Conservation (phyloP, 768 basidiomycete genomes). For the Amanita jacksonii region DNA sequence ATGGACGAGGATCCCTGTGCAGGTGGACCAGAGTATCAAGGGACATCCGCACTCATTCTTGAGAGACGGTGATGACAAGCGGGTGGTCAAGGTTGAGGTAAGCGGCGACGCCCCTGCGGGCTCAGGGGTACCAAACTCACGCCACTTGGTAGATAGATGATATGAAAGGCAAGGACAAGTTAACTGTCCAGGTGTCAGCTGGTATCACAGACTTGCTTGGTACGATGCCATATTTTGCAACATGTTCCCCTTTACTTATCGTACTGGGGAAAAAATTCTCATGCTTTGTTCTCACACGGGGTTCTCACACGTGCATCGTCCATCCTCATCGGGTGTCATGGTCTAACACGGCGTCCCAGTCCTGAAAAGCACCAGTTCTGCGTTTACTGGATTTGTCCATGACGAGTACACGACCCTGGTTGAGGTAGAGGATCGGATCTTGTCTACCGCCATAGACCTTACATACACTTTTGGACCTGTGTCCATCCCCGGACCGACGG, state of each 20-base stretch:
- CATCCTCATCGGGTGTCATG: not conserved
- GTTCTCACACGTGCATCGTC: not conserved
- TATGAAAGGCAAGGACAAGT: conserved; percentile 47
- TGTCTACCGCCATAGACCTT: conserved; percentile 82
- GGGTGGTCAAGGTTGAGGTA: conserved; percentile 51
- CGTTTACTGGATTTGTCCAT: conserved; percentile 70
- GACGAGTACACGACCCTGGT: conserved; percentile 87
- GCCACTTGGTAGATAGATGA: conserved; percentile 47
- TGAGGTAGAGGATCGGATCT: conserved; percentile 81
- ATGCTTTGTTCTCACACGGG: not conserved
- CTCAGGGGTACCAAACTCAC: not conserved
- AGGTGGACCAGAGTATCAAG: conserved; percentile 25
- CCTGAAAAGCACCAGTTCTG: conserved; percentile 82
- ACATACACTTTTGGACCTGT: conserved; percentile 53
- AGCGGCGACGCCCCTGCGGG: conserved; percentile 6
- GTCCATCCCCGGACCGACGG: conserved; percentile 34
- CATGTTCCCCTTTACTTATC: not conserved
- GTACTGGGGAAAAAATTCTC: not conserved
- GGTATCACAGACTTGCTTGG: conserved; percentile 79
- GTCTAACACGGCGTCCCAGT: conserved; percentile 33
- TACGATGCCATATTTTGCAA: conserved; percentile 22
- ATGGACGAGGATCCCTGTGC: conserved; percentile 70
- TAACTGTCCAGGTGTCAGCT: conserved; percentile 51
- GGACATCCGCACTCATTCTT: conserved; percentile 75
- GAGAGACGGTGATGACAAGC: conserved; percentile 88